Evolutionary conservation across 2,329 filamentous ascomycete genomes (phyloP), one percentile per base, ranked within the genome.

Genomic region (Aspergillus sp.): DNA sequence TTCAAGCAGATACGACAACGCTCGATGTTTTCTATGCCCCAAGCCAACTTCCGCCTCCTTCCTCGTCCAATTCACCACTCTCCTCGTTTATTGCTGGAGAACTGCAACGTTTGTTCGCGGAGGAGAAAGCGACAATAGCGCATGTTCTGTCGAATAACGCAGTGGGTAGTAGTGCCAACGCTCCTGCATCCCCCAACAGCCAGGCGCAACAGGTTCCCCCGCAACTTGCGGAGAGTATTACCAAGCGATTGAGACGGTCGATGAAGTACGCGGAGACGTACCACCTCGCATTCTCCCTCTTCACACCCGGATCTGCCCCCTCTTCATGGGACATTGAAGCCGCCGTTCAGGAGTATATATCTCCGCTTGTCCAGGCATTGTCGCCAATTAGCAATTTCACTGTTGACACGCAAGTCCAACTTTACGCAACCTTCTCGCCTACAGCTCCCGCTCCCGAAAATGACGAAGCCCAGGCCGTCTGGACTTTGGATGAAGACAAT

Each of bases 251-350:
- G 37, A 95, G 90, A 2, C 84, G 92, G 51, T 91, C 92, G 0
- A 84, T 98, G 69, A 96, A 93, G 71, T 96, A 97, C 72, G 89
- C 95, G 4, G 87, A 93, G 13, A 96, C 91, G 0, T 99, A 98
- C 72, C 95, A 99, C 71, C 80, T 99, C 27, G 96, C 93, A 0
- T 96, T 99, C 70, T 99, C 95, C 0, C 82, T 99, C 3, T 98
- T 99, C 72, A 95, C 91, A 0, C 89, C 89, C 12, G 87, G 87
- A 1, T 83, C 89, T 1, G 74, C 80, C 0, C 95, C 95, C 2
- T 96, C 89, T 33, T 89, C 88, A 9, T 99, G 95, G 95, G 91
- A 96, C 52, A 91, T 98, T 51, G 89, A 97, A 63, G 77, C 83
- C 37, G 92, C 93, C 0, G 82, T 98, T 9, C 82, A 88, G 22